Conservation (phyloP, 768 basidiomycete species). For the Macrolepiota dolichaula region DNA sequence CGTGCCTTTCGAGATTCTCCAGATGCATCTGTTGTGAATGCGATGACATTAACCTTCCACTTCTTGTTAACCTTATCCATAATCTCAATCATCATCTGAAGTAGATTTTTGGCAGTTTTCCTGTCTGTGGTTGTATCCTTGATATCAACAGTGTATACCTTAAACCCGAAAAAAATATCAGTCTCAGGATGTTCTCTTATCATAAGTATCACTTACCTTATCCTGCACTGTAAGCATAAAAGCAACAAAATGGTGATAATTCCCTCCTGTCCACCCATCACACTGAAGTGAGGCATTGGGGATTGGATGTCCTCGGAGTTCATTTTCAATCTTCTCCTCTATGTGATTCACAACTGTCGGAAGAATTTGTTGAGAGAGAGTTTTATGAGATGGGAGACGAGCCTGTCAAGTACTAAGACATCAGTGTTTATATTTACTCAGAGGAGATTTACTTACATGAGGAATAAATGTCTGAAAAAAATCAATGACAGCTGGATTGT, state of each 20-base stretch:
- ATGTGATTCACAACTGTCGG: constrained; percentile 15
- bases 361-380: constrained; percentile 22
- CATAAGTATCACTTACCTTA: too few species aligned
- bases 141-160: constrained; percentile 29
- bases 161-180: not conserved
- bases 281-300: constrained; percentile 22
- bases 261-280: constrained; percentile 33
- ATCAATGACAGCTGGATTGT: constrained; percentile 29
- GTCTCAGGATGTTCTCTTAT: too few species aligned
- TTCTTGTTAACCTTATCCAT: constrained; percentile 19
- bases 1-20: constrained; percentile 30
- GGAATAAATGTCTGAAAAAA: constrained; percentile 30
- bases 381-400: constrained; percentile 18
- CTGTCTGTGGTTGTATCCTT: constrained; percentile 26
- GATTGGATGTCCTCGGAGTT: not conserved
- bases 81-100: constrained; percentile 18
- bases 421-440: too few species aligned
- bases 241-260: constrained; percentile 28
- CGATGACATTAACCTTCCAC: constrained; percentile 26
- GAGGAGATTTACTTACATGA: not conserved
- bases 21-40: constrained; percentile 29
- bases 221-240: constrained; percentile 23
- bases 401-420: constrained; percentile 10
- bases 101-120: constrained; percentile 28
- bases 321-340: constrained; percentile 6